Base-by-base conservation (phyloP, 768 basidiomycete genomes). In the Suillus discolor region DNA sequence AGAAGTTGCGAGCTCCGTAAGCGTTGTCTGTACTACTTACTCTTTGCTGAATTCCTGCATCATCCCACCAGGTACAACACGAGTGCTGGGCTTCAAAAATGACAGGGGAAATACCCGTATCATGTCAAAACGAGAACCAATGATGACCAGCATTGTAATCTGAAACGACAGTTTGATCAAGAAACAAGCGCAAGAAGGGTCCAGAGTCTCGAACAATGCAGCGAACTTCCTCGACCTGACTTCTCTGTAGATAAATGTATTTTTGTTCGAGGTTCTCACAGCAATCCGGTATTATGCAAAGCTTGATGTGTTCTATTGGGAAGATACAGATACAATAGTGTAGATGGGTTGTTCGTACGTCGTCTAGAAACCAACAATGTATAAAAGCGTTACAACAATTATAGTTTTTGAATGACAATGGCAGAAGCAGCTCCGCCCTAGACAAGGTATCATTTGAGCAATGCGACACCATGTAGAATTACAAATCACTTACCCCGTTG, bases 401-500 rank as follows among this genome's bases (percentile, higher is more conserved):
- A 96, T 75, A 97, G 74, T 74, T 87, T 93, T 81, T 97, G 94
- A 68, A 98, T 86, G 65, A 97, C 84, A 70, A 98, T 82, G 45
- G 96, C 93, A 39, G 94, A 95, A 57, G 95, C 94, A 64, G 93
- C 96, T 73, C 95, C 95, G 72, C 95, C 94, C 93, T 95, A 72
- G 20, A 70, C 49, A 62, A 44, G 59, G 68, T 66, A 72, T 64
- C 66, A 66, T 16, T 70, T 57, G 41, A 60, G 59, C 20, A 42
- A 62, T 62, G 28, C 61, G n/a, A 62, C 20, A 62, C 18, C 13
- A 23, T 54, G 64, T 66, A 15, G 9, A 18, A 39, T 16, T 6
- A 16, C 12, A 42, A 42, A 41, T 31, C 1, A 84, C 94, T 78
- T 77, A 96, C 94, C 68, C 96, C 97, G 74, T 98, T 98, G 86